Conservation (phyloP, 768 basidiomycete genomes). For the Royoungia palumana region DNA sequence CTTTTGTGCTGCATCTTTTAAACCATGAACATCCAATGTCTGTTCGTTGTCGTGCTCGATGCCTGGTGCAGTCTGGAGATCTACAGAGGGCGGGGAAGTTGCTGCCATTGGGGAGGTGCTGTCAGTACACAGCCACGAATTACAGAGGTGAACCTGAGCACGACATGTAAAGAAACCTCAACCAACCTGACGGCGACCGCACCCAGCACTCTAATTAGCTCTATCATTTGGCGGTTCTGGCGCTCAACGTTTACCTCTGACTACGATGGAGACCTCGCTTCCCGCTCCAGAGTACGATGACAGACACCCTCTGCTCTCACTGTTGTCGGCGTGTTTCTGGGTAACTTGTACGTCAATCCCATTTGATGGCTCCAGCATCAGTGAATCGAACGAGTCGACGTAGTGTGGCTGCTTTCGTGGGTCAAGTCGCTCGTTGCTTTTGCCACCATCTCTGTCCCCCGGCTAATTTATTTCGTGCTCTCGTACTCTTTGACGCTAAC, state of each 20-base stretch:
- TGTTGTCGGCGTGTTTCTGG: slow-evolving; percentile 83
- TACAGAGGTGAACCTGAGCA: slow-evolving; percentile 12
- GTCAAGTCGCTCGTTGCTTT: slow-evolving; percentile 70
- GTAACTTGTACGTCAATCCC: slow-evolving; percentile 61
- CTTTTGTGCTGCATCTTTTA: slow-evolving; percentile 78
- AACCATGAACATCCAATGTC: slow-evolving; percentile 53
- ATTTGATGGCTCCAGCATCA: slow-evolving; percentile 1
- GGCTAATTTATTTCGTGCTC: slow-evolving; percentile 69
- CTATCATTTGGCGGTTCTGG: no score
- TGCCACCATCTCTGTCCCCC: slow-evolving; percentile 78
- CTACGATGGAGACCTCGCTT: slow-evolving; percentile 24
- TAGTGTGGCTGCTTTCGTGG: slow-evolving; percentile 85
- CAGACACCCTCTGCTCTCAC: slow-evolving; percentile 69
- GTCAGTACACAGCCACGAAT: slow-evolving; percentile 29
- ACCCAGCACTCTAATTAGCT: no score
- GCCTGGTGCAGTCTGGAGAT: slow-evolving; percentile 34
- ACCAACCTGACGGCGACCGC: neutral
- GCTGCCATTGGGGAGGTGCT: slow-evolving; percentile 24
- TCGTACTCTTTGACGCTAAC: slow-evolving; percentile 90
- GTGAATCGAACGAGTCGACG: slow-evolving; percentile 1
- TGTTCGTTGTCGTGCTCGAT: slow-evolving; percentile 36
- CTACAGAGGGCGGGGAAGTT: slow-evolving; percentile 31
- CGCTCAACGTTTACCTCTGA: slow-evolving; percentile 6
- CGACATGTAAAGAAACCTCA: slow-evolving; percentile 5
- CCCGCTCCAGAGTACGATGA: slow-evolving; percentile 30